Percentiles rank a stretch among this genome's conserved stretches.
These are phyloP conservation scores for Dictyostelium purpureum DNA, from an alignment of 78 protist species.

Conservation along the genomic window DNA sequence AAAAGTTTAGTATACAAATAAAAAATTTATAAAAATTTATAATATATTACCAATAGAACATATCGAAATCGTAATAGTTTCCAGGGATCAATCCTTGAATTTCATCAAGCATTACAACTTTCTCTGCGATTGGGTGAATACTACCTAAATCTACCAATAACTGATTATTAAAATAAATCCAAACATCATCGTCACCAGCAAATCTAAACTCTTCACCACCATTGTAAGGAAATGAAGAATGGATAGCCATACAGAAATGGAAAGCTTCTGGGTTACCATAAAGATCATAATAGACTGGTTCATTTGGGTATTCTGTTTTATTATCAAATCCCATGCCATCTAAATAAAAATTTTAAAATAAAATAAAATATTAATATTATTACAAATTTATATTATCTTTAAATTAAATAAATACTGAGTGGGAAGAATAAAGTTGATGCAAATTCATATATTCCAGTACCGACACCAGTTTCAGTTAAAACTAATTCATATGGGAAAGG, in stretches of 20 bases:
- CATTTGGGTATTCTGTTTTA: not conserved
- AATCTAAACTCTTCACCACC: not conserved
- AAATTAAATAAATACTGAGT: not conserved
- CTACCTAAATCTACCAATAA: conserved; percentile 37
- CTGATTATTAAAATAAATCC: conserved; percentile 23
- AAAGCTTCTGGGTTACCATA: not conserved
- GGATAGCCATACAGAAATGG: not conserved
- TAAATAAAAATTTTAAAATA: not conserved
- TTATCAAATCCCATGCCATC: conserved; percentile 24
- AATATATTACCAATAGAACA: conserved; percentile 30
- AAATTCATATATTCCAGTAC: not conserved
- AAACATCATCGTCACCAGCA: conserved; percentile 59
- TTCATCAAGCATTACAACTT: not conserved
- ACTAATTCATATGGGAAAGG: not conserved
- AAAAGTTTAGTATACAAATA: not conserved
- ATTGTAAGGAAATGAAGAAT: not conserved
- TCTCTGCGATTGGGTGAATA: not conserved
- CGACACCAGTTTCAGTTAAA: not conserved
- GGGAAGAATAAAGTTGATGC: not conserved
- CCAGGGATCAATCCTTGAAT: not conserved
- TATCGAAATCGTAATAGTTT: not conserved
- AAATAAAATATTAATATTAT: too few species aligned
- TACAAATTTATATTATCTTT: too few species aligned
- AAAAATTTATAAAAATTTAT: not conserved
- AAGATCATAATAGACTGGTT: not conserved